A percentile compares a stretch with the other conserved stretches of the same genome.
Conservation (phyloP, 495 filamentous ascomycete species). For the Aspergillus homomorphus region DNA sequence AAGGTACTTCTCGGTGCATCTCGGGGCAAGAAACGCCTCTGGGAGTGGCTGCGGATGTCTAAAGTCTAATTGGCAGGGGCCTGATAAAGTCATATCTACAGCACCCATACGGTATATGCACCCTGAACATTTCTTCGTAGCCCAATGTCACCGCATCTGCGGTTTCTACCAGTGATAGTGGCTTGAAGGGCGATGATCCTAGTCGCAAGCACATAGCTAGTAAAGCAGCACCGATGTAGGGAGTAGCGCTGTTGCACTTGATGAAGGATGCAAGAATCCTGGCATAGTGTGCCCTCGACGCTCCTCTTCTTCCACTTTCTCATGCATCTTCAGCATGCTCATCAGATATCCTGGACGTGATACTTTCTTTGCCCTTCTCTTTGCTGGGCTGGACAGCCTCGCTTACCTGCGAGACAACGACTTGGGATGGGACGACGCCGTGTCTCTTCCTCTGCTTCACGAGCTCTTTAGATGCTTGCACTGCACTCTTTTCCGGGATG, state of each 20-base stretch:
- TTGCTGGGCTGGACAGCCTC: background rate
- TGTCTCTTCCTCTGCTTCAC: conserved; percentile 17
- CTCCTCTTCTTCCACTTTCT: background rate
- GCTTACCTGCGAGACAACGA: background rate
- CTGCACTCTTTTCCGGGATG: conserved; percentile 13
- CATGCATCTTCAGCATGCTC: conserved; percentile 14
- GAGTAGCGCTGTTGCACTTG: too few species aligned
- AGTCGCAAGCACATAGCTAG: background rate
- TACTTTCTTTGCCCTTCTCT: background rate
- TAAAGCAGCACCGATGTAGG: background rate
- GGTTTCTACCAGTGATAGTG: background rate
- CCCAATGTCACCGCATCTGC: background rate
- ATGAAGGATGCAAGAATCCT: too few species aligned
- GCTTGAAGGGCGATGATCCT: background rate
- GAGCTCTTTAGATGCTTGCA: conserved; percentile 17
- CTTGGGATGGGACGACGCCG: conserved; percentile 5
- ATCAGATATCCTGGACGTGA: conserved; percentile 1
- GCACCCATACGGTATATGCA: too few species aligned
- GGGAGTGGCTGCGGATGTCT: background rate
- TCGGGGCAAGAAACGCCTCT: background rate
- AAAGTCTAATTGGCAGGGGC: background rate
- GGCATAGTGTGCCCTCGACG: too few species aligned
- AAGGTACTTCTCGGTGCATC: background rate
- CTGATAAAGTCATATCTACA: background rate
- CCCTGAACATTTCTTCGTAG: background rate